phyloP scores from a whole-genome alignment of 257 asterid genomes.

The Salvia hispanica region DNA sequence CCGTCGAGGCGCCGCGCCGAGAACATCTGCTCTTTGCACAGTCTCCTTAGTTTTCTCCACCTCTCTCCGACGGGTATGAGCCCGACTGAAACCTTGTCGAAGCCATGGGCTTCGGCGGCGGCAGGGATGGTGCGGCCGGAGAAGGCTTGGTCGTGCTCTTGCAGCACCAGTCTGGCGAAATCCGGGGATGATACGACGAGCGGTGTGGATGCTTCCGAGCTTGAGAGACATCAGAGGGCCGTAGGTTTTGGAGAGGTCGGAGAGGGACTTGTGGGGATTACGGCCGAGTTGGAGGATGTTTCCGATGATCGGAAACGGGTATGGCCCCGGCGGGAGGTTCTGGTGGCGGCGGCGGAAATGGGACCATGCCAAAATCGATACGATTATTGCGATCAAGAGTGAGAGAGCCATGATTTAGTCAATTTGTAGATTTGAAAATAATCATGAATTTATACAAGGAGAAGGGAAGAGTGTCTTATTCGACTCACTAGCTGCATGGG shows the following conservation, averaged over 20 bases:
- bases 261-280: constrained; percentile 35
- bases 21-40: constrained; percentile 37
- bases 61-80: constrained; percentile 20
- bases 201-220: constrained; percentile 33
- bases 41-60: constrained; percentile 36
- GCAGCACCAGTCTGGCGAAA: constrained; percentile 30
- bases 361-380: neutral
- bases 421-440: neutral
- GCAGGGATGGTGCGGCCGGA: constrained; percentile 26
- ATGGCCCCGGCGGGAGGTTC: constrained; percentile 39
- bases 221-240: constrained; percentile 46
- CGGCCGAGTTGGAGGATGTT: constrained; percentile 38
- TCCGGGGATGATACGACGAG: constrained; percentile 34
- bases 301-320: constrained; percentile 38
- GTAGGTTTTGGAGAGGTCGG: constrained; percentile 35
- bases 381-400: neutral
- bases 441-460: too few species aligned
- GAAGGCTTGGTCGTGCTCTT: constrained; percentile 35
- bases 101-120: constrained; percentile 18
- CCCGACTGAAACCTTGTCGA: constrained; percentile 21
- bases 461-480: too few species aligned
- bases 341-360: neutral
- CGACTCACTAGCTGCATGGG: too few species aligned
- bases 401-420: constrained; percentile 3
- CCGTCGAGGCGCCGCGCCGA: constrained; percentile 34